Conservation (phyloP, 1,284 basidiomycete genomes). For the Puccinia brachypodii region DNA sequence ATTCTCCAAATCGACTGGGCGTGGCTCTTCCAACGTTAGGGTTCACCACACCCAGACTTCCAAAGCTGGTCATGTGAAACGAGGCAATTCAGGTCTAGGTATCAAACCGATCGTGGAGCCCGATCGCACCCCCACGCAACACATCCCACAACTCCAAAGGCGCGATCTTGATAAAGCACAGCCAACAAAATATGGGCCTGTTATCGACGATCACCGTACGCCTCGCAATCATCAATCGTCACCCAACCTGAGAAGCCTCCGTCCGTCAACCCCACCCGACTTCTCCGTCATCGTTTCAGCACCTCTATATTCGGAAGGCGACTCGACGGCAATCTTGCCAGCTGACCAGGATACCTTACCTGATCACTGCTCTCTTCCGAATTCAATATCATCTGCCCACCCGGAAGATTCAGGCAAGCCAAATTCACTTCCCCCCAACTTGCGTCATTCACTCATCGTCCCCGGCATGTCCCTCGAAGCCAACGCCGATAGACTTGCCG, state of each 20-base stretch:
- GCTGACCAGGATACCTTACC: not conserved
- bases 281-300: slow-evolving; percentile 27
- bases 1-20: slow-evolving; percentile 9
- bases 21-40: not conserved
- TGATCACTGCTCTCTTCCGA: not conserved
- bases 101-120: not conserved
- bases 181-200: not conserved
- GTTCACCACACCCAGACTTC: not conserved
- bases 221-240: slow-evolving; percentile 41
- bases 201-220: not conserved
- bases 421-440: not conserved
- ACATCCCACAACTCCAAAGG: slow-evolving; percentile 11
- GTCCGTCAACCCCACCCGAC: slow-evolving; percentile 7
- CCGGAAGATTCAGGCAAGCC: not conserved
- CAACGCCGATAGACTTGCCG: slow-evolving; percentile 71
- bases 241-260: slow-evolving; percentile 6
- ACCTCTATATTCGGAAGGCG: not conserved
- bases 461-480: slow-evolving; percentile 59
- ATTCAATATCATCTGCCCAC: not conserved
- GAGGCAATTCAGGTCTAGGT: not conserved
- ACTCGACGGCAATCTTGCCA: not conserved
- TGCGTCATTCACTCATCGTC: not conserved
- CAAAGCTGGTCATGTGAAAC: not conserved
- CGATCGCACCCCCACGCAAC: not conserved
- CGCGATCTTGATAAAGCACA: not conserved